phyloP scores from a whole-genome alignment of 2,329 filamentous ascomycete species.

The Fusarium bactridioides region DNA sequence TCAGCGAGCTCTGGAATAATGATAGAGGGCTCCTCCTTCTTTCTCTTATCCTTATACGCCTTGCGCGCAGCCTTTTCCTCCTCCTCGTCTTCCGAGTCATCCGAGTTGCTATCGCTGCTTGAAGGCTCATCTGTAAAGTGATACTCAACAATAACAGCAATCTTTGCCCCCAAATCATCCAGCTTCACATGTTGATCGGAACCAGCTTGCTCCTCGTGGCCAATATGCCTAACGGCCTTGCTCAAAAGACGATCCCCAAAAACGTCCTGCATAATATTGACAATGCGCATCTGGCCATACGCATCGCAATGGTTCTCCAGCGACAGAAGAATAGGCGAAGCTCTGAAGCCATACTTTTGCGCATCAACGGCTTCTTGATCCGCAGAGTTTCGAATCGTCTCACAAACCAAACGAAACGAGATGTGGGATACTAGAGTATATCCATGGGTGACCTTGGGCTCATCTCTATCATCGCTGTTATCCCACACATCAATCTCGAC shows the following conservation, averaged over 20 bases:
- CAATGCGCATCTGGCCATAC: slow-evolving; percentile 67
- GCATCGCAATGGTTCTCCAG: slow-evolving; percentile 72
- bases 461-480: slow-evolving; percentile 64
- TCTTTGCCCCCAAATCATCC: slow-evolving; percentile 66
- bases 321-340: slow-evolving; percentile 69
- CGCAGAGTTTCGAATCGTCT: slow-evolving; percentile 68
- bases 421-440: slow-evolving; percentile 74
- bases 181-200: slow-evolving; percentile 63
- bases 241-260: slow-evolving; percentile 68
- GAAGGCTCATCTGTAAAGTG: slow-evolving; percentile 63
- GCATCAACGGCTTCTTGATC: slow-evolving; percentile 63
- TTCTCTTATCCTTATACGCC: slow-evolving; percentile 63
- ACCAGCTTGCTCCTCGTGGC: slow-evolving; percentile 62
- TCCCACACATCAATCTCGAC: slow-evolving; percentile 81
- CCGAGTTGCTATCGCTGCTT: slow-evolving; percentile 45
- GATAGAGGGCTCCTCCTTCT: slow-evolving; percentile 52
- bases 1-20: slow-evolving; percentile 72
- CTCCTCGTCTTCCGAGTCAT: slow-evolving; percentile 51
- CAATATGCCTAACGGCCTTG: slow-evolving; percentile 63
- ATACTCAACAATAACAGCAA: slow-evolving; percentile 73
- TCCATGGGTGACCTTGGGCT: slow-evolving; percentile 76
- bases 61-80: slow-evolving; percentile 56
- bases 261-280: slow-evolving; percentile 70
- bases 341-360: slow-evolving; percentile 45
- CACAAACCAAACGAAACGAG: slow-evolving; percentile 69